Conservation (phyloP, 2,329 filamentous ascomycete species). For the Sporothrix dimorphospora region DNA sequence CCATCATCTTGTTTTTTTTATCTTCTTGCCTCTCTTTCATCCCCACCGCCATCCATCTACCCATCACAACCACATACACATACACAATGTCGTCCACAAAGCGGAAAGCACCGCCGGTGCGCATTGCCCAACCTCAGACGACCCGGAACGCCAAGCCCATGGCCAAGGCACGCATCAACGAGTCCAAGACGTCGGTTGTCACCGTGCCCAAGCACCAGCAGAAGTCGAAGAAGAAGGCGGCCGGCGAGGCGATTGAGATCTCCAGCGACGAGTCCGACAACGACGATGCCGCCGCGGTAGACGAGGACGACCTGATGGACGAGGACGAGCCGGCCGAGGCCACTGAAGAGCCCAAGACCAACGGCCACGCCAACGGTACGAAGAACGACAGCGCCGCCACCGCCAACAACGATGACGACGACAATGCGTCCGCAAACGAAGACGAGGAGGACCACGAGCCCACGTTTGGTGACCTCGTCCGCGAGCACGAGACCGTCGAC, state of each 20-base stretch:
- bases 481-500: slow-evolving; percentile 74
- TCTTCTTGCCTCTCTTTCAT: not conserved
- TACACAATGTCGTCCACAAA: slow-evolving; percentile 58
- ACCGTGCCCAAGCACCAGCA: slow-evolving; percentile 37
- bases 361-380: not conserved
- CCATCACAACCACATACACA: not conserved
- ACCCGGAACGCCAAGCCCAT: slow-evolving; percentile 57
- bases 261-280: slow-evolving; percentile 53
- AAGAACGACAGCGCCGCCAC: slow-evolving; percentile 9
- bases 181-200: slow-evolving; percentile 60
- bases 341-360: not conserved
- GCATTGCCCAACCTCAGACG: slow-evolving; percentile 59
- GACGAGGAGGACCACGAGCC: slow-evolving; percentile 51
- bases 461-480: slow-evolving; percentile 81
- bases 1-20: not conserved
- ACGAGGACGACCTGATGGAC: slow-evolving; percentile 36
- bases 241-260: slow-evolving; percentile 56
- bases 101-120: slow-evolving; percentile 58
- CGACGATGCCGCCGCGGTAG: slow-evolving; percentile 15
- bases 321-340: not conserved
- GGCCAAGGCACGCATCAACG: slow-evolving; percentile 58
- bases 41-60: not conserved
- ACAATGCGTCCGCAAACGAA: slow-evolving; percentile 22
- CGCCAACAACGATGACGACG: not conserved
- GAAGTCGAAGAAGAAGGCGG: slow-evolving; percentile 38